Percentiles rank a stretch among this genome's conserved stretches.
These are phyloP conservation scores for Monilinia polystroma DNA, from an alignment of 2,329 filamentous ascomycete genomes.

Conservation along the genomic window DNA sequence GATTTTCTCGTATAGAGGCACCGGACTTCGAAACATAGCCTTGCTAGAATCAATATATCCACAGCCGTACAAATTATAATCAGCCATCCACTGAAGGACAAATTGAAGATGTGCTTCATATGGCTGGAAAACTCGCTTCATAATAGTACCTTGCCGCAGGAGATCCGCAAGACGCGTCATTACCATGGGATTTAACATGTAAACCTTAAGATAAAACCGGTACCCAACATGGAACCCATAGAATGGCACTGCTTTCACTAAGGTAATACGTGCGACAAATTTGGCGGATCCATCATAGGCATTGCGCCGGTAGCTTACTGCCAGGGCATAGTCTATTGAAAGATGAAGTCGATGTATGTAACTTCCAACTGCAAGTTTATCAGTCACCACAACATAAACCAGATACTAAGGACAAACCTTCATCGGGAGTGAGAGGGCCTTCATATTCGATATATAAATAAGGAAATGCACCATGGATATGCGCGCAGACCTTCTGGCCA, in stretches of 20 bases:
- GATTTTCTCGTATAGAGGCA: slow-evolving; percentile 67
- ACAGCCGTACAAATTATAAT: slow-evolving; percentile 96
- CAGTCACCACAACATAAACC: slow-evolving; percentile 17
- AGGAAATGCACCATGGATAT: slow-evolving; percentile 92
- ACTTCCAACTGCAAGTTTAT: slow-evolving; percentile 57
- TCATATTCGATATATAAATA: slow-evolving; percentile 91
- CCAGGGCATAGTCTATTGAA: slow-evolving; percentile 87
- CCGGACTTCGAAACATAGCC: slow-evolving; percentile 70
- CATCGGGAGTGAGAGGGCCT: slow-evolving; percentile 63
- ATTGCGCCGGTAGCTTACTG: slow-evolving; percentile 79
- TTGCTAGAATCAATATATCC: slow-evolving; percentile 75
- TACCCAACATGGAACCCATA: slow-evolving; percentile 96
- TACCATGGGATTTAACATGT: slow-evolving; percentile 81
- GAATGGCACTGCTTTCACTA: slow-evolving; percentile 92
- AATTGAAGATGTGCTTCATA: slow-evolving; percentile 95
- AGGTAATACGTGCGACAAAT: slow-evolving; percentile 86
- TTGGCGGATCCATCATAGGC: slow-evolving; percentile 63
- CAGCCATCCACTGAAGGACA: slow-evolving; percentile 94
- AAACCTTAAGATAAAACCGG: slow-evolving; percentile 88
- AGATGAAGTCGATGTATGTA: slow-evolving; percentile 78
- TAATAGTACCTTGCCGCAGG: slow-evolving; percentile 80
- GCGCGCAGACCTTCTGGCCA: slow-evolving; percentile 92
- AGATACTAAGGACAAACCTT: slow-evolving; percentile 53
- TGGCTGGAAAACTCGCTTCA: slow-evolving; percentile 82
- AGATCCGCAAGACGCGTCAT: slow-evolving; percentile 88